phyloP scores from a whole-genome alignment of 768 basidiomycete genomes.

The Kwoniella pini region DNA sequence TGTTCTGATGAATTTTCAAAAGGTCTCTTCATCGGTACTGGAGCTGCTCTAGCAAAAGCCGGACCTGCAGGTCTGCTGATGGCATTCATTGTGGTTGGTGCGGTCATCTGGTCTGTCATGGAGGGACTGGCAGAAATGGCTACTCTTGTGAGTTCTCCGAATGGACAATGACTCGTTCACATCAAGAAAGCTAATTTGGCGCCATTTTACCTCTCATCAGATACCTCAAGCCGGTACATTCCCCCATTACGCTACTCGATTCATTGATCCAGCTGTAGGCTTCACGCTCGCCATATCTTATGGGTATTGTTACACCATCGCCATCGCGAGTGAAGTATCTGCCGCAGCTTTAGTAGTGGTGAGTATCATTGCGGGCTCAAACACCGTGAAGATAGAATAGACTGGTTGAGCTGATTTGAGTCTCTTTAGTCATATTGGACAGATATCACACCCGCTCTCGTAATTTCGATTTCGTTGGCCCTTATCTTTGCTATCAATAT shows the following conservation, averaged over 20 bases:
- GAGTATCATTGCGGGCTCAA: too few relatives aligned
- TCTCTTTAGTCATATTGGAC: conserved; percentile 62
- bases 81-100: conserved; percentile 59
- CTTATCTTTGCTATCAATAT: conserved; percentile 21
- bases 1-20: background rate
- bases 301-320: conserved; percentile 57
- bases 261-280: conserved; percentile 55
- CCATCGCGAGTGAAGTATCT: conserved; percentile 72
- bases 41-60: conserved; percentile 58
- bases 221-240: conserved; percentile 36
- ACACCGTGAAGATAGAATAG: too few relatives aligned
- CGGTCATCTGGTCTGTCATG: conserved; percentile 39
- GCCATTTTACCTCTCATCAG: background rate
- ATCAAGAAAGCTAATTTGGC: background rate
- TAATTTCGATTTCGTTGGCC: conserved; percentile 56
- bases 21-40: conserved; percentile 65
- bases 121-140: conserved; percentile 33
- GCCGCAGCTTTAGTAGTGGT: conserved; percentile 67
- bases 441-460: conserved; percentile 29
- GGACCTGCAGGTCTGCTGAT: conserved; percentile 63
- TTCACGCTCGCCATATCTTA: conserved; percentile 53
- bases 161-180: background rate
- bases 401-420: too few relatives aligned
- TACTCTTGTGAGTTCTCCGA: conserved; percentile 21
- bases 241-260: conserved; percentile 40